A percentile compares a stretch with the other conserved stretches of the same genome.
Conservation (phyloP, 495 filamentous ascomycete genomes). For the Stereocaulon alpinum region DNA sequence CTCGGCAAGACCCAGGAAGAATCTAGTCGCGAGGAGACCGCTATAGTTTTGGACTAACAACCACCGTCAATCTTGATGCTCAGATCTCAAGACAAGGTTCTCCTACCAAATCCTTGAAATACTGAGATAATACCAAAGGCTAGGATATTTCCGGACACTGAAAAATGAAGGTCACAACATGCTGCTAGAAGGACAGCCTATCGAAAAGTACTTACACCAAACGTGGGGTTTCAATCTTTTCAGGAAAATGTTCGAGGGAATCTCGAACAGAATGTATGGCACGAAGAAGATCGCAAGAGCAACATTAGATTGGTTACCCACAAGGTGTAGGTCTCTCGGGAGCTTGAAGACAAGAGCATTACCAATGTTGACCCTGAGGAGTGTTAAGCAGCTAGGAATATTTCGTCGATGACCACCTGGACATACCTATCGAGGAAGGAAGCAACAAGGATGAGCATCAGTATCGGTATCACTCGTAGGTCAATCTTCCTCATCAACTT, state of each 20-base stretch:
- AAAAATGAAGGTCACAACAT: conserved; percentile 2
- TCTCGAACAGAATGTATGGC: conserved; percentile 76
- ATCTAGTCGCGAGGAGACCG: conserved; percentile 56
- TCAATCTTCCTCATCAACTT: conserved; percentile 52
- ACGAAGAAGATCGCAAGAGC: conserved; percentile 76
- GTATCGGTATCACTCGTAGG: conserved; percentile 52
- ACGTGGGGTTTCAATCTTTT: conserved; percentile 71
- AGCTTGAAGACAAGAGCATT: conserved; percentile 47
- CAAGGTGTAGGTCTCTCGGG: conserved; percentile 32
- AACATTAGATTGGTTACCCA: conserved; percentile 52
- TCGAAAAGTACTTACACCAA: conserved; percentile 53
- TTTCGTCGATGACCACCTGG: conserved; percentile 30
- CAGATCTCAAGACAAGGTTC: not conserved
- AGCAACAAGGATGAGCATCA: conserved; percentile 56
- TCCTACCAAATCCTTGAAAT: conserved; percentile 23
- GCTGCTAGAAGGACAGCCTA: conserved; percentile 40
- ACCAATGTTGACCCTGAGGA: conserved; percentile 53
- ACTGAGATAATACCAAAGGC: conserved; percentile 30
- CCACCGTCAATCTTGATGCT: not conserved
- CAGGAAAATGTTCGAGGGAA: conserved; percentile 80
- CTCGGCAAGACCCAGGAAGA: conserved; percentile 44
- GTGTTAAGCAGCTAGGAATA: conserved; percentile 35
- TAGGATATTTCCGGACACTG: conserved; percentile 25
- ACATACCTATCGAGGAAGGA: conserved; percentile 58
- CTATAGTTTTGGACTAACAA: conserved; percentile 37